Percentiles rank a stretch among this genome's conserved stretches.
These are phyloP conservation scores for Onygena corvina DNA, from an alignment of 2,329 filamentous ascomycete genomes.

Conservation along the genomic window DNA sequence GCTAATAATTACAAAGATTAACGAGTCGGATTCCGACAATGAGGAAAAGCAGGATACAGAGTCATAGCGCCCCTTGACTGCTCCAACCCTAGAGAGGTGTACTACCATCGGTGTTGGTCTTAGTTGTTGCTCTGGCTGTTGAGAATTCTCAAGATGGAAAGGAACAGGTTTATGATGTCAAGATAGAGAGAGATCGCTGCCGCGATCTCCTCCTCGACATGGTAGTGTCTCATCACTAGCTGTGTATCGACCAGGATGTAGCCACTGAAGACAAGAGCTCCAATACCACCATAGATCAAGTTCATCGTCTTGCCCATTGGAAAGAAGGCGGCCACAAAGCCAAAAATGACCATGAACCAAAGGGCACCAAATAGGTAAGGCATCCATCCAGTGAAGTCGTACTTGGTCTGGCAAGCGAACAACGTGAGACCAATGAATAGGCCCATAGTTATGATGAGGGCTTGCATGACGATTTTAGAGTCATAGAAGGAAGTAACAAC, in stretches of 20 bases:
- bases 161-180: constrained; percentile 93
- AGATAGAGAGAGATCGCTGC: constrained; percentile 90
- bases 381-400: constrained; percentile 96
- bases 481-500: constrained; percentile 89
- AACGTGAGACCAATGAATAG: constrained; percentile 54
- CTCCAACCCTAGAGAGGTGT: no score
- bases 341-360: constrained; percentile 83
- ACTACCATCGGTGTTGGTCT: no score
- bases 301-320: constrained; percentile 70
- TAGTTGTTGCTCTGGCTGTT: constrained; percentile 95
- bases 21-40: no score
- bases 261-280: constrained; percentile 77
- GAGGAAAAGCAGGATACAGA: no score
- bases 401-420: constrained; percentile 94
- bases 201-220: constrained; percentile 95
- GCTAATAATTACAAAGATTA: no score
- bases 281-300: constrained; percentile 68
- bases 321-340: constrained; percentile 86
- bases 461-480: constrained; percentile 71
- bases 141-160: constrained; percentile 86
- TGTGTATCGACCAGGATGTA: constrained; percentile 97
- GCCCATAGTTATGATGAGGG: constrained; percentile 67
- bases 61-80: no score
- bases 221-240: constrained; percentile 86
- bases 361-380: constrained; percentile 85